Conservation (phyloP, 83 land plant species). For the Isoetes engelmannii region DNA sequence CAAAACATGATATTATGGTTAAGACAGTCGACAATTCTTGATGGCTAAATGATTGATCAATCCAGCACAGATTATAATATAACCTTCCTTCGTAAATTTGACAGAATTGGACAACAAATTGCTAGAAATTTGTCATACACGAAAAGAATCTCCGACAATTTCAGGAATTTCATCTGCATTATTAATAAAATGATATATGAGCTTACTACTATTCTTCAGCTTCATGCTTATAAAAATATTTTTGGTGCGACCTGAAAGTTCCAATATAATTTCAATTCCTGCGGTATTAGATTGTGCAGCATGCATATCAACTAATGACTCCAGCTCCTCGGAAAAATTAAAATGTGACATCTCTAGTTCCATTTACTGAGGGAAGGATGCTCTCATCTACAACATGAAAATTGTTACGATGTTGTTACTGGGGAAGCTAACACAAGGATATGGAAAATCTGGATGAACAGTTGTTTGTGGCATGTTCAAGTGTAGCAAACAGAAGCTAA, state of each 20-base stretch:
- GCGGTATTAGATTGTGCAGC: constrained; percentile 26
- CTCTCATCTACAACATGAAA: no score
- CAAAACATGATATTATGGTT: neutral
- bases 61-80: constrained; percentile 12
- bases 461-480: no score
- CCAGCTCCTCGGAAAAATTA: constrained; percentile 26
- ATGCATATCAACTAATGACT: constrained; percentile 27
- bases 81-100: constrained; percentile 8
- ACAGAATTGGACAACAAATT: constrained; percentile 13
- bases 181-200: neutral
- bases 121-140: constrained; percentile 10
- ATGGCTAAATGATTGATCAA: neutral
- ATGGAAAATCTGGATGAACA: no score
- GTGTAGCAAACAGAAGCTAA: no score
- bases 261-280: constrained; percentile 21
- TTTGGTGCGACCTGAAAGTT: constrained; percentile 22
- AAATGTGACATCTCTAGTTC: constrained; percentile 25
- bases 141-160: neutral
- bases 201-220: neutral
- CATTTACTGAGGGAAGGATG: no score
- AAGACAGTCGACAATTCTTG: neutral
- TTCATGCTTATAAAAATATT: neutral
- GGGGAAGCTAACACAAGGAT: no score
- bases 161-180: constrained; percentile 7
- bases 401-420: no score